These are phyloP conservation scores for Ophiostoma triangulosporum DNA, from an alignment of 2,329 filamentous ascomycete genomes.

Conservation along the genomic window DNA sequence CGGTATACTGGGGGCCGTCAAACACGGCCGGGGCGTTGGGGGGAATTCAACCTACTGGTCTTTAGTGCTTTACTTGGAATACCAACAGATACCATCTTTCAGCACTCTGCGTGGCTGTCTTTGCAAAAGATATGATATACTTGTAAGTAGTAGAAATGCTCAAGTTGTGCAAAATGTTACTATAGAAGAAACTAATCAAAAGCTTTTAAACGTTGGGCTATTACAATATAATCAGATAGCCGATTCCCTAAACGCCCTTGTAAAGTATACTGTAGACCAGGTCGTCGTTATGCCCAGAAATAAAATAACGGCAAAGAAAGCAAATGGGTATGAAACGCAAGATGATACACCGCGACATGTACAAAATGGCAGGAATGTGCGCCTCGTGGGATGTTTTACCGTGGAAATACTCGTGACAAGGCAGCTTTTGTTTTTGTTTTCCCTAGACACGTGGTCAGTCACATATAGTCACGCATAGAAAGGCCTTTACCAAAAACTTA, in stretches of 20 bases:
- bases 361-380: background rate
- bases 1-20: background rate
- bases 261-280: background rate
- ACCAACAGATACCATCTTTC: too few species aligned
- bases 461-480: background rate
- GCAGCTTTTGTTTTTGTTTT: background rate
- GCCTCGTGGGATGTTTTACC: background rate
- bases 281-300: background rate
- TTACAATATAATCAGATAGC: background rate
- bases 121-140: background rate
- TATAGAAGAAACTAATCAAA: background rate
- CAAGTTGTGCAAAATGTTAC: background rate
- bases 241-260: background rate
- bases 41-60: too few species aligned
- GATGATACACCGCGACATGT: background rate
- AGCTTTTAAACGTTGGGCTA: background rate
- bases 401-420: background rate
- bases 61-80: too few species aligned
- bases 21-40: background rate
- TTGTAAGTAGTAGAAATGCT: background rate
- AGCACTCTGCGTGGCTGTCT: too few species aligned
- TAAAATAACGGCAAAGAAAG: background rate
- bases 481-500: background rate
- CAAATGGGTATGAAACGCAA: background rate
- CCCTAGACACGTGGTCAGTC: background rate